Evolutionary conservation across 148 eudicot species (phyloP).

Genomic region (Dianthus caryophyllus): DNA sequence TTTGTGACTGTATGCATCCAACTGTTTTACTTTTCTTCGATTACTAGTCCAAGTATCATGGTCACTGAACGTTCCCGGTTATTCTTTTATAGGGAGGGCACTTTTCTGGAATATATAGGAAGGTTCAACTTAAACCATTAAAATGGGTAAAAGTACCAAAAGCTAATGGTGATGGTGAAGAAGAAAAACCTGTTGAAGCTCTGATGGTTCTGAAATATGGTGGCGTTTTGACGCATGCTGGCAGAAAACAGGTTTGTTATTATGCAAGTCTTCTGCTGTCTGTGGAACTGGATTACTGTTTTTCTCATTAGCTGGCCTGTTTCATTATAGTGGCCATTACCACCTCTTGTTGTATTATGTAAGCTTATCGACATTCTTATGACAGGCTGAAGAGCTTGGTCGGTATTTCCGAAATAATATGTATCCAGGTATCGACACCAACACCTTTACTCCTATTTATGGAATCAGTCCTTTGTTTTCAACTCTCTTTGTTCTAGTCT

Average conservation of each 20-base stretch:
- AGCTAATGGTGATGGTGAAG: slow-evolving; percentile 81
- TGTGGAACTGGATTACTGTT: neutral
- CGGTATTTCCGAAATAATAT: slow-evolving; percentile 93
- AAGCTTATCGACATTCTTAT: slow-evolving; percentile 13
- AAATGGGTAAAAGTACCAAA: slow-evolving; percentile 84
- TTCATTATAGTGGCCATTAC: neutral
- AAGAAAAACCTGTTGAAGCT: slow-evolving; percentile 91
- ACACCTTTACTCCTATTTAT: neutral
- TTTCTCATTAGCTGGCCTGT: neutral
- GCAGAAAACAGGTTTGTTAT: slow-evolving; percentile 82
- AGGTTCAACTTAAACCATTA: slow-evolving; percentile 92
- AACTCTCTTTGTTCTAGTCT: neutral
- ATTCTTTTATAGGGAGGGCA: slow-evolving; percentile 64
- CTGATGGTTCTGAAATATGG: slow-evolving; percentile 98
- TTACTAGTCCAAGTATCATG: slow-evolving; percentile 4
- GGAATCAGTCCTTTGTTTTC: slow-evolving; percentile 1
- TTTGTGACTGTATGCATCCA: neutral
- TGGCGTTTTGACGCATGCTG: slow-evolving; percentile 98
- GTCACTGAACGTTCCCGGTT: neutral
- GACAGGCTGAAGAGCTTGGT: slow-evolving; percentile 98
- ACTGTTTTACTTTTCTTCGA: neutral
- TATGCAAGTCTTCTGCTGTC: neutral
- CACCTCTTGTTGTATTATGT: neutral
- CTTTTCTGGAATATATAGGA: slow-evolving; percentile 93
- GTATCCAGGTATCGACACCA: slow-evolving; percentile 71